Conservation (phyloP, 305 asterid species). For the Plantago rigida region DNA sequence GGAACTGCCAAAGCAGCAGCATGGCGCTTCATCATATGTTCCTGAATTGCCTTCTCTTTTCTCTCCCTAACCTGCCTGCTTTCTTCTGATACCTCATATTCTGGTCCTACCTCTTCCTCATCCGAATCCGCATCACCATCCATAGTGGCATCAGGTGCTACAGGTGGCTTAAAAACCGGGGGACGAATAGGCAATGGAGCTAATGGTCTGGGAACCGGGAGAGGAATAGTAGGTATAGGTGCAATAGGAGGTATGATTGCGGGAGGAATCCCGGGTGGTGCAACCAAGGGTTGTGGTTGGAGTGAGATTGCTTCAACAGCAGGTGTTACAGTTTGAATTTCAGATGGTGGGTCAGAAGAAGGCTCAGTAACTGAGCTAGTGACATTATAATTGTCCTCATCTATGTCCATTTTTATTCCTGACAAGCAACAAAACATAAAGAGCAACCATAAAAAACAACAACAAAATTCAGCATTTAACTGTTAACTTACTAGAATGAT, state of each 20-base stretch:
- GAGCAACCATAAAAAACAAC: neutral
- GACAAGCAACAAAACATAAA: neutral
- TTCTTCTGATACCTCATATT: constrained; percentile 74
- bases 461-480: neutral
- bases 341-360: neutral
- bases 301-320: neutral
- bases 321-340: neutral
- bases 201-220: constrained; percentile 46
- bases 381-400: neutral
- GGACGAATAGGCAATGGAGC: constrained; percentile 55
- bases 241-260: no score
- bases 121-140: constrained; percentile 55
- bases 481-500: no score
- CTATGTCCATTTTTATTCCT: constrained; percentile 1
- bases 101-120: constrained; percentile 39
- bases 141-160: constrained; percentile 38
- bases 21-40: constrained; percentile 66
- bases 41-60: constrained; percentile 78
- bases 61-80: constrained; percentile 55
- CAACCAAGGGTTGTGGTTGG: neutral
- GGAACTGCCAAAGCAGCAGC: constrained; percentile 95
- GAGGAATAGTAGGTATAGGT: constrained; percentile 23
- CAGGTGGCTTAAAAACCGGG: constrained; percentile 45
- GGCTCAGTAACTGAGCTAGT: neutral
- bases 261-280: no score